phyloP scores from a whole-genome alignment of 148 eudicot genomes.

The Silene uniflora region DNA sequence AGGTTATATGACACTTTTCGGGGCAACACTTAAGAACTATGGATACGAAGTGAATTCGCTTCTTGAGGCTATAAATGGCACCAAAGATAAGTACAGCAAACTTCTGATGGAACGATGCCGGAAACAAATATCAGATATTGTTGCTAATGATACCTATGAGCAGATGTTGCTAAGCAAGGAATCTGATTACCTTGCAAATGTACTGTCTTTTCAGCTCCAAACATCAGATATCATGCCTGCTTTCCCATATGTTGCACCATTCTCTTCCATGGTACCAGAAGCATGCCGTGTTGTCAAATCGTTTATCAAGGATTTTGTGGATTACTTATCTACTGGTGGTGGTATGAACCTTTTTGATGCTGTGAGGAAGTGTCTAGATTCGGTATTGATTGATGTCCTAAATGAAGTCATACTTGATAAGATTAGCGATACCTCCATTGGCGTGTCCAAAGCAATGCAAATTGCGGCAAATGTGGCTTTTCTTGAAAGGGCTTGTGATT shows the following conservation, averaged over 20 bases:
- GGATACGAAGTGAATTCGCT: constrained; percentile 70
- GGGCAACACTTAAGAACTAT: constrained; percentile 66
- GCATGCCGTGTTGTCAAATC: constrained; percentile 73
- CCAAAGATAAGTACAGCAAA: constrained; percentile 73
- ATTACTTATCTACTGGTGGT: constrained; percentile 73
- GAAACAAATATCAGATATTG: constrained; percentile 55
- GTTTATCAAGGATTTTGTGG: constrained; percentile 78
- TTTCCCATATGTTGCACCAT: constrained; percentile 88
- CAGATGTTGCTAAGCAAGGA: constrained; percentile 88
- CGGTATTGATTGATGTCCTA: constrained; percentile 70
- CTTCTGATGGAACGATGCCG: constrained; percentile 77
- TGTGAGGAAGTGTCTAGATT: constrained; percentile 71
- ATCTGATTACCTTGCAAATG: constrained; percentile 70
- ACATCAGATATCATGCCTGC: constrained; percentile 88
- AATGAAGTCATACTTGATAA: constrained; percentile 65
- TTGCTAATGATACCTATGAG: constrained; percentile 56
- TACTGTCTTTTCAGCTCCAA: constrained; percentile 73
- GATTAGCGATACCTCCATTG: constrained; percentile 55
- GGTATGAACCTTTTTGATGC: constrained; percentile 61
- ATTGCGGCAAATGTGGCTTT: constrained; percentile 83
- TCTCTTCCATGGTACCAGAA: constrained; percentile 89
- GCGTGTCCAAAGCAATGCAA: constrained; percentile 92
- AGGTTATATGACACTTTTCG: constrained; percentile 87
- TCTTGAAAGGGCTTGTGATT: constrained; percentile 84
- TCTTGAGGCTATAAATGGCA: constrained; percentile 56